Conservation (phyloP, 805 yeast species). For the Candida oleophila region DNA sequence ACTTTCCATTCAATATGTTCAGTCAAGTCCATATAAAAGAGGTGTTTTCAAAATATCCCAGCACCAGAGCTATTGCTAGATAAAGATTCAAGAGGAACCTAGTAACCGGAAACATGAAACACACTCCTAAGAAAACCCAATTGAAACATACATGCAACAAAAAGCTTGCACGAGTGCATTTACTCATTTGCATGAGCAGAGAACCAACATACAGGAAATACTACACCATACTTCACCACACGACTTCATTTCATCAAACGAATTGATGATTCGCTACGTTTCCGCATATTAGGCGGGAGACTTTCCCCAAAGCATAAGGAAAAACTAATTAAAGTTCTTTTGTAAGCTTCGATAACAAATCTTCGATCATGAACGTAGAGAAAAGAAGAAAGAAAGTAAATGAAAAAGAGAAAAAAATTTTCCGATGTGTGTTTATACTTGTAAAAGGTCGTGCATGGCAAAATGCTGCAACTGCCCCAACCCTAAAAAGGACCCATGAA, state of each 20-base stretch:
- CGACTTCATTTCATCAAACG: slow-evolving; percentile 17
- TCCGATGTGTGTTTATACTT: slow-evolving; percentile 1
- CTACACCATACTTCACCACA: not conserved
- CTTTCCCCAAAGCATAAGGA: slow-evolving; percentile 75
- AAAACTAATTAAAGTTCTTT: slow-evolving; percentile 36
- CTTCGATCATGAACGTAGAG: slow-evolving; percentile 65
- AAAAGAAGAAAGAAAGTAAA: slow-evolving; percentile 14
- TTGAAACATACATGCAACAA: not conserved
- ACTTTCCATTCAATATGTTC: not conserved
- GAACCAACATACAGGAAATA: not conserved
- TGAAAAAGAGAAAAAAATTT: slow-evolving; percentile 5
- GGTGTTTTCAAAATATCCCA: not conserved
- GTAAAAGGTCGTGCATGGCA: not conserved
- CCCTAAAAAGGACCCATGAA: not conserved
- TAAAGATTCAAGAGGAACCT: slow-evolving; percentile 6
- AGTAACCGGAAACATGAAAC: not conserved
- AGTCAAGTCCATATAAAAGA: not conserved
- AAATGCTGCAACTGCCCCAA: not conserved
- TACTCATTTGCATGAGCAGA: not conserved
- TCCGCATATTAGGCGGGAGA: slow-evolving; percentile 81
- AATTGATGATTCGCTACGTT: slow-evolving; percentile 43
- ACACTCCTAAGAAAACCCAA: not conserved
- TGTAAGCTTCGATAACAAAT: slow-evolving; percentile 78
- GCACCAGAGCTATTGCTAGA: slow-evolving; percentile 1
- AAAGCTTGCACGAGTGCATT: not conserved